Evolutionary conservation across 306 rosid species (phyloP).

Genomic region (Malus orientalis): DNA sequence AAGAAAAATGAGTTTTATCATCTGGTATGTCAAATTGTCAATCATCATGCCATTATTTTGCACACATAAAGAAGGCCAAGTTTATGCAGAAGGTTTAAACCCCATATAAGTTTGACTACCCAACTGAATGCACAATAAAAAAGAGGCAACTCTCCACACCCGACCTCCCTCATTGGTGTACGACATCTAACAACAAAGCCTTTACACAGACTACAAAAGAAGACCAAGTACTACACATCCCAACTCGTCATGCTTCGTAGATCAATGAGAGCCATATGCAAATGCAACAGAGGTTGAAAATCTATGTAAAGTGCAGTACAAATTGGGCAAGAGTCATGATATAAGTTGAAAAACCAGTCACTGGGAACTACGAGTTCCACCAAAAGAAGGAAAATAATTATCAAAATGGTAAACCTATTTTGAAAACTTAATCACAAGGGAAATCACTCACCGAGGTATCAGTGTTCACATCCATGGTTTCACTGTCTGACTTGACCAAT

Average conservation of each 20-base stretch:
- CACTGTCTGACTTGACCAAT: conserved; percentile 55
- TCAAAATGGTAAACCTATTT: not conserved
- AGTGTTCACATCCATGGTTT: conserved; percentile 33
- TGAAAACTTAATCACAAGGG: not conserved
- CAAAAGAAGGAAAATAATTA: not conserved
- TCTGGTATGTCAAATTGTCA: not conserved
- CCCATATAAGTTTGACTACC: not conserved
- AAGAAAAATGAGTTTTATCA: not conserved
- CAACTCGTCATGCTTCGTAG: not conserved
- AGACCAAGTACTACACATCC: not conserved
- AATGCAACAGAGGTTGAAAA: not conserved
- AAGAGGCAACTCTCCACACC: not conserved
- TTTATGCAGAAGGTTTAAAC: not conserved
- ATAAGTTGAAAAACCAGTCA: not conserved
- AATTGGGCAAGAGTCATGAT: not conserved
- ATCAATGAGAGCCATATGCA: not conserved
- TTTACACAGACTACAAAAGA: not conserved
- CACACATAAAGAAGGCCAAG: not conserved
- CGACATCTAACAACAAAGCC: not conserved
- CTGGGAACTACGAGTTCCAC: not conserved
- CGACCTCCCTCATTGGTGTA: not conserved
- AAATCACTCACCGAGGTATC: conserved; percentile 50
- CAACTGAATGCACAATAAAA: not conserved
- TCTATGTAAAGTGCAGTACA: not conserved
- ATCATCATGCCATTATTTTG: not conserved